phyloP scores from a whole-genome alignment of 2,329 filamentous ascomycete species.

The Ampelomyces quisqualis region DNA sequence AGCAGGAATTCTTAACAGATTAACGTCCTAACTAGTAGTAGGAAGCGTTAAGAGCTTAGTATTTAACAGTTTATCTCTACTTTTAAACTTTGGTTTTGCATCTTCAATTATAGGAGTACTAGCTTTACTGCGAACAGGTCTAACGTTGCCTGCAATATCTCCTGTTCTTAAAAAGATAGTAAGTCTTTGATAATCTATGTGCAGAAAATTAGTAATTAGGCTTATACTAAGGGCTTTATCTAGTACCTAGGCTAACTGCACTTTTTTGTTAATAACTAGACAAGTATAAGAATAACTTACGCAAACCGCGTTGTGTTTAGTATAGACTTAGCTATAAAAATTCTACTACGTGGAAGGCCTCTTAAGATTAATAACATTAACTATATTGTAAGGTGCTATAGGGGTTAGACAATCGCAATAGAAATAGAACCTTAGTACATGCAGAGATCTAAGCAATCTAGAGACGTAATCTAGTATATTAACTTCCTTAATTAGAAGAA shows the following conservation, averaged over 20 bases:
- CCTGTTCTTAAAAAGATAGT: constrained; percentile 13
- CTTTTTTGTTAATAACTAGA: constrained; percentile 3
- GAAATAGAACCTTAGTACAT: constrained; percentile 13
- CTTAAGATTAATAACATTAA: constrained; percentile 13
- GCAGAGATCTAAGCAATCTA: constrained; percentile 11
- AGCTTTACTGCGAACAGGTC: background rate
- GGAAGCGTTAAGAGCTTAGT: constrained; percentile 1
- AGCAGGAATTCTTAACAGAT: no score
- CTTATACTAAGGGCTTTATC: constrained; percentile 2
- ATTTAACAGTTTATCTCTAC: constrained; percentile 1
- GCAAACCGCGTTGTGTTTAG: constrained; percentile 1
- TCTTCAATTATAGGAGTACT: background rate
- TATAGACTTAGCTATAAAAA: constrained; percentile 1
- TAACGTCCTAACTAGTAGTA: background rate
- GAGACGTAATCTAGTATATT: constrained; percentile 7
- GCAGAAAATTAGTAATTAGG: background rate
- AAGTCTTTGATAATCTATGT: constrained; percentile 9
- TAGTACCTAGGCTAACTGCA: background rate
- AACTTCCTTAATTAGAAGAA: constrained; percentile 11
- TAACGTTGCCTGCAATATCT: constrained; percentile 1
- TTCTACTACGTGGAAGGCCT: background rate
- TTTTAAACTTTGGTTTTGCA: constrained; percentile 4
- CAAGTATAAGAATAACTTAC: background rate
- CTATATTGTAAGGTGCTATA: constrained; percentile 16
- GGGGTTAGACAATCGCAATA: constrained; percentile 7